phyloP scores from a whole-genome alignment of 2,329 filamentous ascomycete species.

The Beauveria caledonica region DNA sequence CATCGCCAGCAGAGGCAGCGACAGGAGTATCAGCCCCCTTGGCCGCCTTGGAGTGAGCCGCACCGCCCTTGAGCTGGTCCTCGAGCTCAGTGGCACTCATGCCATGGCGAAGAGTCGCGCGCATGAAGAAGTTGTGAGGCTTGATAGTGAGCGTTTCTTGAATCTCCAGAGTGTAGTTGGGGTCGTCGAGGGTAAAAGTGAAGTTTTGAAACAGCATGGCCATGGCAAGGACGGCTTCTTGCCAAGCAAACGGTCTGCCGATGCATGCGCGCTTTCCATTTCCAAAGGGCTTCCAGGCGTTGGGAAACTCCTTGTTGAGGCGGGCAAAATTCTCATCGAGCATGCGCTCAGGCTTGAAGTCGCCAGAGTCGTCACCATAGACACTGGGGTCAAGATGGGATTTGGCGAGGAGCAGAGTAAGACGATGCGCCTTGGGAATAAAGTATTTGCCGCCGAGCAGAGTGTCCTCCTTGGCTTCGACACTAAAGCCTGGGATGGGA shows the following conservation, averaged over 20 bases:
- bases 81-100: conserved; percentile 40
- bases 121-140: conserved; percentile 55
- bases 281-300: conserved; percentile 67
- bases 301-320: conserved; percentile 51
- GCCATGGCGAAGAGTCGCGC: conserved; percentile 43
- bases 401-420: conserved; percentile 42
- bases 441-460: conserved; percentile 54
- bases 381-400: conserved; percentile 55
- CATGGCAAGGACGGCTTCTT: conserved; percentile 56
- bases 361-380: conserved; percentile 55
- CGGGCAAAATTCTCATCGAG: conserved; percentile 57
- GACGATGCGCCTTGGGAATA: conserved; percentile 42
- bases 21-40: conserved; percentile 8
- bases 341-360: conserved; percentile 67
- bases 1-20: conserved; percentile 12
- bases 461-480: conserved; percentile 45
- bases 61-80: conserved; percentile 31
- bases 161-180: conserved; percentile 47
- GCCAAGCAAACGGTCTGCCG: conserved; percentile 65
- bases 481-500: conserved; percentile 49
- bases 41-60: conserved; percentile 13
- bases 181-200: conserved; percentile 55
- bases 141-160: conserved; percentile 54
- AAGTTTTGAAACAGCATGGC: conserved; percentile 64
- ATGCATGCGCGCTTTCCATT: conserved; percentile 65